Evolutionary conservation across 192 early-diverging fungal species (phyloP), one percentile per base, ranked within the genome.

Genomic region (Umbelopsis ramanniana): DNA sequence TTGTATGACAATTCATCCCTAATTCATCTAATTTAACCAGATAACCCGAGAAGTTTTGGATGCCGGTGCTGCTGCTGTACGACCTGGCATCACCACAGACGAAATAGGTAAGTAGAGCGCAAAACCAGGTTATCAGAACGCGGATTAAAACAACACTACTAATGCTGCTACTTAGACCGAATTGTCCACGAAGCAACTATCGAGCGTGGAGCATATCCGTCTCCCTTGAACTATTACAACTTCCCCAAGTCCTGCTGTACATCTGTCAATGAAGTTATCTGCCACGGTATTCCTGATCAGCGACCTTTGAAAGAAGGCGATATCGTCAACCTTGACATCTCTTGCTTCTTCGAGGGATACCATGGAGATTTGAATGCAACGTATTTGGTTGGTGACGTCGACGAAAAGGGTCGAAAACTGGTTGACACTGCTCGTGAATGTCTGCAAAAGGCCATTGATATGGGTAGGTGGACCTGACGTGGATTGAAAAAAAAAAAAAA

Each of bases 181-280:
- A 86, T 97, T 47, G 91, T 98, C 60, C 98, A 99, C 70, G 96
- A 98, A 71, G 98, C 96, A 12, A 92, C 89, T 2, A 88, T 99
- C 54, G 95, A 89, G 76, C 93, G 98, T 55, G 89, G 91, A 60
- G 89, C 90, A 17, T 99, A 99, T 73, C 98, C 98, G 22, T 98
- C 96, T 15, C 94, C 98, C 53, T 84, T 99, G 46, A 98, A 98
- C 84, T 99, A 99, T 85, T 92, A 93, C 79, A 78, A 88, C 43
- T 99, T 97, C 81, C 96, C 96, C 17, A 98, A 98, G 82, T 97
- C 96, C 46, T 89, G 91, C 78, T 99, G 98, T 85, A 96, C 92
- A 40, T 82, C 82, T 60, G 77, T 81, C 22, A 83, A 85, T 52
- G 82, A 83, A 77, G 96, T 97, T 22, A 95, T 99, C 71, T 99